These are phyloP conservation scores for Incumbomyces delicatus DNA, from an alignment of 2,329 filamentous ascomycete genomes.

Conservation along the genomic window DNA sequence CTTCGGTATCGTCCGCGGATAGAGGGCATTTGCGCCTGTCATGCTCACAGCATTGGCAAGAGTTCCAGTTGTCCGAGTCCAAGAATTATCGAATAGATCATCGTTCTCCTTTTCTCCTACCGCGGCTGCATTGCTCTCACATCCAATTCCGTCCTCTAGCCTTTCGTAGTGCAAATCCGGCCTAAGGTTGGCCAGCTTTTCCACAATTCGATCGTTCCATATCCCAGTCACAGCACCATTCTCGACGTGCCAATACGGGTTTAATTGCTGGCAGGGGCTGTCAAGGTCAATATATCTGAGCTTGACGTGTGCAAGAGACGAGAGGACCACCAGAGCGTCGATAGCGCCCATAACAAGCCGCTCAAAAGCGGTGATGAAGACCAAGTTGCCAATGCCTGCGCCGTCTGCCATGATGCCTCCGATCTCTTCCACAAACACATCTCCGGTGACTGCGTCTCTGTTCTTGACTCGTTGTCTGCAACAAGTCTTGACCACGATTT, in stretches of 20 bases:
- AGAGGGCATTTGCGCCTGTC: conserved; percentile 24
- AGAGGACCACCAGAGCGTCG: conserved; percentile 46
- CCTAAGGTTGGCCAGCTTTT: conserved; percentile 49
- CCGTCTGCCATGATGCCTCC: conserved; percentile 47
- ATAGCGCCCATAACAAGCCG: conserved; percentile 56
- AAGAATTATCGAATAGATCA: conserved; percentile 39
- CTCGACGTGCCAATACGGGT: conserved; percentile 60
- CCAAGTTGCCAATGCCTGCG: conserved; percentile 60
- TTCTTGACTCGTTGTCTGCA: conserved; percentile 42
- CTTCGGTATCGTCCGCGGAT: conserved; percentile 29
- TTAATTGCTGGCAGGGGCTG: conserved; percentile 58
- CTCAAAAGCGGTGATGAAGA: conserved; percentile 64
- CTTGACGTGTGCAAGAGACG: conserved; percentile 53
- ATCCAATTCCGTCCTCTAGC: conserved; percentile 53
- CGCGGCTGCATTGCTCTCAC: conserved; percentile 19
- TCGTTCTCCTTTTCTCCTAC: conserved; percentile 18
- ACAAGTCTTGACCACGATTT: conserved; percentile 65
- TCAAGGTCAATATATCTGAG: conserved; percentile 70
- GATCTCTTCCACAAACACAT: conserved; percentile 14
- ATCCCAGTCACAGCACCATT: conserved; percentile 56
- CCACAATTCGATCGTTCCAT: conserved; percentile 60
- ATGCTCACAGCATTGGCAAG: not conserved
- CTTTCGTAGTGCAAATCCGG: conserved; percentile 52
- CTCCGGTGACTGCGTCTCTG: conserved; percentile 15
- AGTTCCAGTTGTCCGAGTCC: conserved; percentile 19